phyloP scores from a whole-genome alignment of 495 filamentous ascomycete genomes.

The Neurospora africana region DNA sequence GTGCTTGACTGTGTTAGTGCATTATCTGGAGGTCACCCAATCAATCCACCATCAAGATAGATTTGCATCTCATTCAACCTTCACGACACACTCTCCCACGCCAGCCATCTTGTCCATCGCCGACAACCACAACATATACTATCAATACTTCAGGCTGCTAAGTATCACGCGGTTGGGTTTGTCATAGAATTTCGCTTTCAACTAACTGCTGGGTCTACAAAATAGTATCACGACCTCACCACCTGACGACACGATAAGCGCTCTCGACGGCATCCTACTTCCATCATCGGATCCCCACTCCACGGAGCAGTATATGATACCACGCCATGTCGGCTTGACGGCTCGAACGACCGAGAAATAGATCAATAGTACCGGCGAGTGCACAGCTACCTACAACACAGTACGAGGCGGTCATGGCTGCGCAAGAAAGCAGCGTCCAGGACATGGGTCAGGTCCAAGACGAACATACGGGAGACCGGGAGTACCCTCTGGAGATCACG shows the following conservation, averaged over 20 bases:
- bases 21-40: no score
- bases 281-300: neutral
- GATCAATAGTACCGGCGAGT: neutral
- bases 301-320: neutral
- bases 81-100: neutral
- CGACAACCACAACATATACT: neutral
- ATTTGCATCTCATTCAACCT: neutral
- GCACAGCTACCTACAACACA: no score
- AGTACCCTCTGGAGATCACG: neutral
- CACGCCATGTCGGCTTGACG: neutral
- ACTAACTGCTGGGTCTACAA: neutral
- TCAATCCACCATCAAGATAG: no score
- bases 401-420: no score
- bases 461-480: neutral
- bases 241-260: neutral
- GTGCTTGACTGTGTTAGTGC: no score
- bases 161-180: neutral
- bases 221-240: neutral
- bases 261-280: neutral
- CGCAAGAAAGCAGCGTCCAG: no score
- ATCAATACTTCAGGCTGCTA: neutral
- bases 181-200: neutral
- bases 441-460: neutral
- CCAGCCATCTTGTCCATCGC: neutral
- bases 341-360: neutral